Evolutionary conservation across 2,329 filamentous ascomycete species (phyloP).

Genomic region (Colletotrichum liaoningense): DNA sequence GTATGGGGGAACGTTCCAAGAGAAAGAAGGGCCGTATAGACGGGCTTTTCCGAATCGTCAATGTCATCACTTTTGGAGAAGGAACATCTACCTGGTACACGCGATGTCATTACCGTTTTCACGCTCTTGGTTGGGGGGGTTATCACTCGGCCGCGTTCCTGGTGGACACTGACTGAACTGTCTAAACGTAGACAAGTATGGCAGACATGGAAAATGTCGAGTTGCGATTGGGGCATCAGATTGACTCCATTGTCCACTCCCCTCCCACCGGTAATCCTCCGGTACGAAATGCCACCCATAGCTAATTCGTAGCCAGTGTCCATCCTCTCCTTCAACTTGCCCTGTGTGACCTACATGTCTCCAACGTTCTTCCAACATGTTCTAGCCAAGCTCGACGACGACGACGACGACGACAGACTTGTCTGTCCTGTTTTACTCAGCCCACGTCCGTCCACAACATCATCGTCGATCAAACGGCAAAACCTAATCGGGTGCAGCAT

Average conservation of each 20-base stretch:
- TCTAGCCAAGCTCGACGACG: background rate
- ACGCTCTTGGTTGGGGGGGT: background rate
- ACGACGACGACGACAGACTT: background rate
- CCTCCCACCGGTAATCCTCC: no score
- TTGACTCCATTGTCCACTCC: background rate
- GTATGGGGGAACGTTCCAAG: background rate
- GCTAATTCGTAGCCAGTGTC: background rate
- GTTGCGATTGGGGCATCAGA: background rate
- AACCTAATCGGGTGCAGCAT: slow-evolving; percentile 20
- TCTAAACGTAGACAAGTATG: background rate
- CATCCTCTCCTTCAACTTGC: background rate
- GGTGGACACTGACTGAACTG: background rate
- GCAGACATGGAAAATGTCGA: background rate
- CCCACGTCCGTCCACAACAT: background rate
- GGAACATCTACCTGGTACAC: background rate
- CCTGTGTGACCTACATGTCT: background rate
- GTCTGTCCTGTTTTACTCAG: no score
- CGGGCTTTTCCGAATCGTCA: background rate
- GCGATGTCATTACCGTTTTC: background rate
- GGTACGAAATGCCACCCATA: background rate
- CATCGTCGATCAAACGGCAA: slow-evolving; percentile 27
- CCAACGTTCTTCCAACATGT: background rate
- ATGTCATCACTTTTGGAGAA: background rate
- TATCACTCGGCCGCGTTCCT: no score
- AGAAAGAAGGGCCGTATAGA: background rate